Conservation (phyloP, 176 grass and related monocot genomes). For the Poa annua region DNA sequence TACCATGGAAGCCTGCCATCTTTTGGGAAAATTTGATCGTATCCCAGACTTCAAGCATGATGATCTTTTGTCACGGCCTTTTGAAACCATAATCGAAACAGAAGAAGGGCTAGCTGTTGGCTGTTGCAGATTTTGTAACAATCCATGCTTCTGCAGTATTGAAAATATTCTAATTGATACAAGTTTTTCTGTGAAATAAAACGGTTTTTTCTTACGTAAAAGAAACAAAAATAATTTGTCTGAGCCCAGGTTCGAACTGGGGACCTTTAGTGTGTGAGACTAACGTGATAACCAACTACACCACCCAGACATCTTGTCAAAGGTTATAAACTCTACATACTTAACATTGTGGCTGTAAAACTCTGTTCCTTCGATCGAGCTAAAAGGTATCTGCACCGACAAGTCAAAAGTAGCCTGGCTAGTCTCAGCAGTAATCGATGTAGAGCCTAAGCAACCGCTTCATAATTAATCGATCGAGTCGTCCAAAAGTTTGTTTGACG, state of each 20-base stretch:
- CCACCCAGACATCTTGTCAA: slow-evolving; percentile 39
- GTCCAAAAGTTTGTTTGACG: slow-evolving; percentile 10
- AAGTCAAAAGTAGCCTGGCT: neutral
- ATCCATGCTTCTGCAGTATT: too few species aligned
- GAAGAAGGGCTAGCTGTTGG: too few species aligned
- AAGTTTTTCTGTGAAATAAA: too few species aligned
- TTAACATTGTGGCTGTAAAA: too few species aligned
- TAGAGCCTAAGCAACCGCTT: slow-evolving; percentile 8
- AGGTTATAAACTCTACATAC: too few species aligned
- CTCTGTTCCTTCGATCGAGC: neutral
- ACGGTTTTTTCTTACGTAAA: too few species aligned
- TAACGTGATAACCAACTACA: slow-evolving; percentile 97
- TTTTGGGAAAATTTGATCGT: too few species aligned
- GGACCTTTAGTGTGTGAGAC: slow-evolving; percentile 91
- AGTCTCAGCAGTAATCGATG: neutral
- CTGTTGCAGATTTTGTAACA: too few species aligned
- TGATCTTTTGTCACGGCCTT: too few species aligned
- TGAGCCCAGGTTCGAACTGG: slow-evolving; percentile 80
- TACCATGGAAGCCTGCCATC: neutral
- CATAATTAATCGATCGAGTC: neutral
- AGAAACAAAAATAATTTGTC: slow-evolving; percentile 14
- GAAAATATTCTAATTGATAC: too few species aligned
- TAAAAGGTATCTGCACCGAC: neutral
- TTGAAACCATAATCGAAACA: too few species aligned
- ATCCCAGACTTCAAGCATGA: too few species aligned